Evolutionary conservation across 73 alveolate genomes (phyloP).

Genomic region (Stentor coeruleus): DNA sequence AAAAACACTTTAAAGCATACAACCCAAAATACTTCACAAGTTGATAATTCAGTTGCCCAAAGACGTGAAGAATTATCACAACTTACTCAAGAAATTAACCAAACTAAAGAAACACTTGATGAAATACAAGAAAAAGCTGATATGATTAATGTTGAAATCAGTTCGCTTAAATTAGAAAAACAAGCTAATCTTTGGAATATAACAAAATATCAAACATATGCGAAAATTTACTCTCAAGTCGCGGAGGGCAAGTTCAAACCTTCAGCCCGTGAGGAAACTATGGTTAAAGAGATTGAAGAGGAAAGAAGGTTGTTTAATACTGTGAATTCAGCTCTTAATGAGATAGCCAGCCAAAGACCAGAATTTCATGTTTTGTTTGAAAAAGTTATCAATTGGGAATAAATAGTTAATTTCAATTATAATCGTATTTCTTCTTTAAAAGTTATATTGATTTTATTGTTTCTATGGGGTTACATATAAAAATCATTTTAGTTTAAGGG

Average conservation of each 20-base stretch:
- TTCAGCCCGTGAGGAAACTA: conserved; percentile 44
- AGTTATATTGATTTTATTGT: too few species aligned
- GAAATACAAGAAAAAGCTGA: conserved; percentile 43
- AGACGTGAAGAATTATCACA: conserved; percentile 35
- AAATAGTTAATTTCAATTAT: background rate
- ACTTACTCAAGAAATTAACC: conserved; percentile 36
- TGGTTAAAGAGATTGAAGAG: conserved; percentile 38
- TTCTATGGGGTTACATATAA: too few species aligned
- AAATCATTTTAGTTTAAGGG: too few species aligned
- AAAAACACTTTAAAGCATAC: conserved; percentile 77
- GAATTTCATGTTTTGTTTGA: conserved; percentile 44
- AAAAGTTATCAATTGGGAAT: conserved; percentile 5
- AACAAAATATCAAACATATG: conserved; percentile 33
- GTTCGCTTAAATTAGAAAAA: conserved; percentile 42
- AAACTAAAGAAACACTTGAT: conserved; percentile 50
- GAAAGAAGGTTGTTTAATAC: conserved; percentile 4
- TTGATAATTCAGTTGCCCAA: conserved; percentile 64
- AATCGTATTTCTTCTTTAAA: too few species aligned
- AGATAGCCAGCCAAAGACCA: conserved; percentile 55
- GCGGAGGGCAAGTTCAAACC: conserved; percentile 41
- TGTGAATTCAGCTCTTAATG: conserved; percentile 48
- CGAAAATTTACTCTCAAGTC: conserved; percentile 47
- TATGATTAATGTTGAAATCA: conserved; percentile 37
- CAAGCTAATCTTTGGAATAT: conserved; percentile 37
- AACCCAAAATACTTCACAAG: conserved; percentile 63